These are phyloP conservation scores for Leucogyrophana mollusca DNA, from an alignment of 768 basidiomycete genomes.

Conservation along the genomic window DNA sequence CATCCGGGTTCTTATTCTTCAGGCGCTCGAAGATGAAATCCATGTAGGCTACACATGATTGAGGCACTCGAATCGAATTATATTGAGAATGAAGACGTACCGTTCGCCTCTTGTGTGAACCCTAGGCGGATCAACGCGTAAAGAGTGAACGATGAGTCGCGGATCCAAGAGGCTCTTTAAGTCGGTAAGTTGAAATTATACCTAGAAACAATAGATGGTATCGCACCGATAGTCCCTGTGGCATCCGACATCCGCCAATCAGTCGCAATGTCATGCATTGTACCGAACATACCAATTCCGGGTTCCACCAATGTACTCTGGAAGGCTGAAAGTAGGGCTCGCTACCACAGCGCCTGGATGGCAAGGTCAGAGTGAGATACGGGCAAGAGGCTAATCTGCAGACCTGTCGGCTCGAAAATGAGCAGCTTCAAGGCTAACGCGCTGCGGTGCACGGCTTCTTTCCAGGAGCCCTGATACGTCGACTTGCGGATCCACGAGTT, in stretches of 20 bases:
- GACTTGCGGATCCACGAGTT: conserved; percentile 85
- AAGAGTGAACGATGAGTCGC: conserved; percentile 95
- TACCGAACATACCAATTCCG: conserved; percentile 71
- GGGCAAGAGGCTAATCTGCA: conserved; percentile 3
- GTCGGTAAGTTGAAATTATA: background rate
- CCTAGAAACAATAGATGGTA: background rate
- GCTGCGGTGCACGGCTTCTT: conserved; percentile 90
- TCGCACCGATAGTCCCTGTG: conserved; percentile 64
- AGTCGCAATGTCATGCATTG: background rate
- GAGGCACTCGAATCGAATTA: conserved; percentile 6
- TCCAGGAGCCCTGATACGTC: conserved; percentile 92
- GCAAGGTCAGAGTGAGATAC: background rate
- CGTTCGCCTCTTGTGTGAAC: conserved; percentile 89
- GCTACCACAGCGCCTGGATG: conserved; percentile 82
- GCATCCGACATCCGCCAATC: conserved; percentile 1
- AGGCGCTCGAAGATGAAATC: conserved; percentile 88
- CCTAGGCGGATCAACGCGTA: conserved; percentile 94
- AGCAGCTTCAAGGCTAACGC: conserved; percentile 92
- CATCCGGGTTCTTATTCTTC: conserved; percentile 82
- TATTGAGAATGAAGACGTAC: conserved; percentile 36
- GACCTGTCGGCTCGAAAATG: conserved; percentile 88
- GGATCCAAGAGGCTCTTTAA: conserved; percentile 75
- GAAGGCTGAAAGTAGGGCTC: conserved; percentile 92
- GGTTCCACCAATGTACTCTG: conserved; percentile 87
- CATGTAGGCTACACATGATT: conserved; percentile 63